Base-by-base conservation (phyloP, 768 basidiomycete genomes). In the Pluteus cervinus region DNA sequence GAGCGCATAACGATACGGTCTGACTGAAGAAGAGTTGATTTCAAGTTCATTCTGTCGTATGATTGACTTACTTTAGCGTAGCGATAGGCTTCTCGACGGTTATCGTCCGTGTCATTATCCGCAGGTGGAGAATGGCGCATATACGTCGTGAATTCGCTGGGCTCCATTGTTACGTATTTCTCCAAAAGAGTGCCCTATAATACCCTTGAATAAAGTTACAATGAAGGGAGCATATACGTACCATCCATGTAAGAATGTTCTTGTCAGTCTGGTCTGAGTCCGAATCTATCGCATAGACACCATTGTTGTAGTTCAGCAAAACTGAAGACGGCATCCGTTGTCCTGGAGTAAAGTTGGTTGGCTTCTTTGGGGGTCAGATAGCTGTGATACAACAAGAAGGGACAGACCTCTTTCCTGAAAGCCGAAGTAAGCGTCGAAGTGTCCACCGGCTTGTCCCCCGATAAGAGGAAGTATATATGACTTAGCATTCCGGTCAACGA, bases 381-480 rank as follows among this genome's bases (percentile, higher is more conserved):
- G 38, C 33, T 37, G 43, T 29, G 25, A 41, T 18, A n/a, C 18
- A 37, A n/a, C 14, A 33, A 18, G 17, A 23, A 38, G 11, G 4
- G 7, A 61, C 72, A 38, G 31, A 86, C 89, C 60, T 81, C 73
- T 11, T 58, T 51, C 2, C 52, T 48, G 52, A 89, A 96, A 2
- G 62, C 65, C 10, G 58, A 56, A 49, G 82, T 86, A 29, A 96
- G 56, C 16, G 61, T 63, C 5, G 65, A 61, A 2, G 72, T 71
- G 52, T 92, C 77, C 17, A 90, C 71, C 0, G 61, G 57, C 49
- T 77, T 83, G 45, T 81, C 73, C 14, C 74, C 75, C 16, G 88
- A 91, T 4, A 96, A 65, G 12, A 91, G 68, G 52, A 90, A 89
- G 54, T 96, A 98, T 12, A 94, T 76, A 33, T 97, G 91, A 29